Conservation (phyloP, 1,139 yeast genomes). For the Eremothecium coryli region DNA sequence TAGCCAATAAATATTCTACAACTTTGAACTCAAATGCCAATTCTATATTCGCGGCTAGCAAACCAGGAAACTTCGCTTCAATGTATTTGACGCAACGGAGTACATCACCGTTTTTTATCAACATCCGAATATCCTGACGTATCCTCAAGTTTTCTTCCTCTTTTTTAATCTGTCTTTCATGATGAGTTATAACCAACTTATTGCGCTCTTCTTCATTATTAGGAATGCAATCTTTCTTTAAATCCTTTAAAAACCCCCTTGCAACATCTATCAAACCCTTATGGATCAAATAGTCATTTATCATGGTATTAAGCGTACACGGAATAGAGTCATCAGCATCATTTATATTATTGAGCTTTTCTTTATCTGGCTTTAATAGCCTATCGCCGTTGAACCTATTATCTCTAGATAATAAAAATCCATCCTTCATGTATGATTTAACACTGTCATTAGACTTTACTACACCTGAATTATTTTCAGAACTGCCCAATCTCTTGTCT, state of each 20-base stretch:
- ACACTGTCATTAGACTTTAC: constrained; percentile 7
- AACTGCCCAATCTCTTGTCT: constrained; percentile 2
- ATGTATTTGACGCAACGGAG: constrained; percentile 40
- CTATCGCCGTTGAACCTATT: constrained; percentile 19
- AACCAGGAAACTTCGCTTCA: constrained; percentile 37
- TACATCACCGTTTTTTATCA: constrained; percentile 40
- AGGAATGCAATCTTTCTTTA: constrained; percentile 27
- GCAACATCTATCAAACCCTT: constrained; percentile 66
- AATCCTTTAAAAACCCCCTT: constrained; percentile 48
- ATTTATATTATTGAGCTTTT: constrained; percentile 21
- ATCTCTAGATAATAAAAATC: constrained; percentile 18
- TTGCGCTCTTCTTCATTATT: constrained; percentile 20
- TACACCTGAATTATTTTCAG: constrained; percentile 4
- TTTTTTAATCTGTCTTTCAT: constrained; percentile 24
- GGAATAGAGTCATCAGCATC: constrained; percentile 32
- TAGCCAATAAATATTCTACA: constrained; percentile 37
- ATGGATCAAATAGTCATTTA: constrained; percentile 61
- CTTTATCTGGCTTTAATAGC: constrained; percentile 21
- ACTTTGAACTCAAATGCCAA: constrained; percentile 46
- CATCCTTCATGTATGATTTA: constrained; percentile 5
- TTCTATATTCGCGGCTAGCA: constrained; percentile 36
- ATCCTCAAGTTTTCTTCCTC: constrained; percentile 38
- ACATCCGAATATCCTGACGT: constrained; percentile 45
- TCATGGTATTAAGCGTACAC: constrained; percentile 45
- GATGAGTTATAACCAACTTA: constrained; percentile 19